Percentiles rank a stretch among this genome's conserved stretches.
Conservation (phyloP, 129 eudicot species). For the Erigeron canadensis region DNA sequence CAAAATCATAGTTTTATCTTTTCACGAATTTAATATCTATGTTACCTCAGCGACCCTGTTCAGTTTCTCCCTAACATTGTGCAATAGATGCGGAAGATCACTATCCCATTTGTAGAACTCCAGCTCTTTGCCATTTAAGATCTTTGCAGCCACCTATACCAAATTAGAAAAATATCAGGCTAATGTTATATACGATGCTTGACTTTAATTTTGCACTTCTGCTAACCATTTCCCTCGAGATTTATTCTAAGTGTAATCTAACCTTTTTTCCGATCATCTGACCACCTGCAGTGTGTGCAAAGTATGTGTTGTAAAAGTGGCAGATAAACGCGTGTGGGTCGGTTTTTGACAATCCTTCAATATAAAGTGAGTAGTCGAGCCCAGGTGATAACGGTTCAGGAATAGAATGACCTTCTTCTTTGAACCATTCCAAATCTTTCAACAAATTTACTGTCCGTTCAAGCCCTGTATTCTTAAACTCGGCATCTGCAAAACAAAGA, state of each 20-base stretch:
- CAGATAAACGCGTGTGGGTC: slow-evolving; percentile 95
- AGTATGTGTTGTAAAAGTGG: slow-evolving; percentile 88
- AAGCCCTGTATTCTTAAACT: slow-evolving; percentile 81
- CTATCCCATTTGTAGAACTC: slow-evolving; percentile 98
- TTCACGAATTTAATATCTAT: background rate
- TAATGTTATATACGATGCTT: background rate
- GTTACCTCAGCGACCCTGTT: slow-evolving; percentile 84
- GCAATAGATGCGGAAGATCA: slow-evolving; percentile 69
- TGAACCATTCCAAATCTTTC: slow-evolving; percentile 86
- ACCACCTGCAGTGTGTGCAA: slow-evolving; percentile 97
- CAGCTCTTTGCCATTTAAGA: slow-evolving; percentile 67
- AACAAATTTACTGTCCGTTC: slow-evolving; percentile 73
- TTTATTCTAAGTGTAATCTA: background rate
- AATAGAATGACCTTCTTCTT: slow-evolving; percentile 72
- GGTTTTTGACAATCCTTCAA: slow-evolving; percentile 69
- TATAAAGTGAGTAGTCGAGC: slow-evolving; percentile 47
- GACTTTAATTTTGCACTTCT: background rate
- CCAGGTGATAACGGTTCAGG: slow-evolving; percentile 93
- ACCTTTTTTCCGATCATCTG: slow-evolving; percentile 97
- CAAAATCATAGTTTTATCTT: background rate
- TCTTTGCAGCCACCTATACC: slow-evolving; percentile 69
- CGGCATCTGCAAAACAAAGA: slow-evolving; percentile 56
- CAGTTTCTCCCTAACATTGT: slow-evolving; percentile 79
- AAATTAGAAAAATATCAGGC: background rate
- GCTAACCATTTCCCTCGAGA: background rate